These are phyloP conservation scores for Pontederia paniculata DNA, from an alignment of 176 grass and related monocot species.

Conservation along the genomic window DNA sequence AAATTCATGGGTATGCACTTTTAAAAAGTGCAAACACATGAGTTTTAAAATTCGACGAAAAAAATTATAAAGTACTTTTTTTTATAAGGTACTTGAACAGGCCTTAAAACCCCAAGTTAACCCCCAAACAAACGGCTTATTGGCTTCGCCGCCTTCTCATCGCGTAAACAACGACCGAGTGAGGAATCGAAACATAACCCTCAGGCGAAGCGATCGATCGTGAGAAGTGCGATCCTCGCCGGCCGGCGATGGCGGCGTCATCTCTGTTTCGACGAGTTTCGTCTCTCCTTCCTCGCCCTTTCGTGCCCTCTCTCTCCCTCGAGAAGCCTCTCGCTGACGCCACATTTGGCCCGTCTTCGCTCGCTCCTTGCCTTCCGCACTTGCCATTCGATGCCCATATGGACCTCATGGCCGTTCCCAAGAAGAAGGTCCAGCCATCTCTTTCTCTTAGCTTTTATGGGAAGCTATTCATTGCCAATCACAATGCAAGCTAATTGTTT, in stretches of 20 bases:
- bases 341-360: neutral
- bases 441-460: neutral
- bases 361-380: neutral
- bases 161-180: no score
- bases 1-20: no score
- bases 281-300: conserved; percentile 10
- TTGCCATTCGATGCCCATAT: conserved; percentile 2
- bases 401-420: conserved; percentile 25
- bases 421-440: conserved; percentile 7
- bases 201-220: no score
- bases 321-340: neutral
- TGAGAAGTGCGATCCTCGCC: neutral
- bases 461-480: no score
- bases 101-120: no score
- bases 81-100: no score
- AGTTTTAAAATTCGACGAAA: no score
- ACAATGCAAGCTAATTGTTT: neutral
- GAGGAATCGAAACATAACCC: no score
- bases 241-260: neutral
- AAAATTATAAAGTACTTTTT: no score
- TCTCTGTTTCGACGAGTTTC: conserved; percentile 14
- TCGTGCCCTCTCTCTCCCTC: conserved; percentile 6
- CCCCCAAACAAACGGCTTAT: no score
- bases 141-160: no score
- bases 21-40: no score